Evolutionary conservation across 163 green algal genomes (phyloP), one percentile per base, ranked within the genome.

Genomic region (Chloroidium sp.): DNA sequence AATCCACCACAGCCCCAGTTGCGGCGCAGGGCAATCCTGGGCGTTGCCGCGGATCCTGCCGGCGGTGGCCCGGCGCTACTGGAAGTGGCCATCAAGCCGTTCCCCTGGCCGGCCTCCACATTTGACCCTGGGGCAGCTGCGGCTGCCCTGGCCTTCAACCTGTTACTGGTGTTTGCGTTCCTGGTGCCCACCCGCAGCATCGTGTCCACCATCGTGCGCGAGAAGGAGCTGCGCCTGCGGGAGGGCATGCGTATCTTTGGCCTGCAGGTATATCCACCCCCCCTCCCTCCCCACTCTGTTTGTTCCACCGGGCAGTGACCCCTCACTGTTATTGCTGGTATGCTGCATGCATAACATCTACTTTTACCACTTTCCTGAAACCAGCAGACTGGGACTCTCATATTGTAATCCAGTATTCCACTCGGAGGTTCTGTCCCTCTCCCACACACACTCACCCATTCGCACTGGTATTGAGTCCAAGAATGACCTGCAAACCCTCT

Each of bases 241-340:
- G 93, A 97, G 85, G 93, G 91, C 68, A 95, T 97, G 93, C 82
- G 87, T 14, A 91, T 95, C 36, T 76, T 97, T 69, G 93, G 93
- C 0, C 85, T 95, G 14, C 79, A 85, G 80, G 86, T 89, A 72
- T n/a, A 36, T 36, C 36, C 36, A 36, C 36, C 36, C 36, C 36
- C 36, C 36, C 36, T 36, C 36, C 36, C 36, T 36, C 36, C 36
- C 36, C 36, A 36, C 36, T 36, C 36, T 36, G 36, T 36, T 36
- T 36, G 36, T 36, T 36, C 36, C 36, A 36, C 36, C 36, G 36
- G 36, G 36, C 36, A 36, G 36, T 36, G 36, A 36, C 36, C 36
- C 36, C 36, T 36, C 36, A 36, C 36, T 36, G 36, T 36, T 36
- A 36, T 36, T 36, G 36, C 36, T 36, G 36, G 36, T 36, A 36